Conservation (phyloP, 192 early-diverging fungal species). For the Rhizophagus prolifer region DNA sequence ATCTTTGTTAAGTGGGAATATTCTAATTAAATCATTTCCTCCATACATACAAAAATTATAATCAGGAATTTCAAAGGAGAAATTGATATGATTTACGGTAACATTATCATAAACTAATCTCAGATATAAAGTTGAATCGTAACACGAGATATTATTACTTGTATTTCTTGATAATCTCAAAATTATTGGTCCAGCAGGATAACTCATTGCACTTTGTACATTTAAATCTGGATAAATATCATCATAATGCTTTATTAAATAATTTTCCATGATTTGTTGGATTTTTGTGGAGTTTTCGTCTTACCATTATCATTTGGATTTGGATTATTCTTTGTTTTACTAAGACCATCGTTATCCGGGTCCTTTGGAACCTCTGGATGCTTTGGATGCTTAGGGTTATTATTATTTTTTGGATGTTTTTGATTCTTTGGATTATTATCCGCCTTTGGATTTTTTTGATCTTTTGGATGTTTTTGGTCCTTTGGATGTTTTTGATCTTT, state of each 20-base stretch:
- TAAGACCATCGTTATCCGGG: too few species aligned
- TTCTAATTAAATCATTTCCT: background rate
- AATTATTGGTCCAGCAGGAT: background rate
- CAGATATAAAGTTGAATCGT: background rate
- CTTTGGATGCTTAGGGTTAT: too few species aligned
- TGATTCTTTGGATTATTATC: too few species aligned
- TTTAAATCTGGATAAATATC: background rate
- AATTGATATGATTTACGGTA: background rate
- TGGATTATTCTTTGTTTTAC: too few species aligned
- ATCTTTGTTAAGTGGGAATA: background rate
- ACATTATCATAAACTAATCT: background rate
- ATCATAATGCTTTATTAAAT: background rate
- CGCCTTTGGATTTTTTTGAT: too few species aligned
- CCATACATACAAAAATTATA: background rate
- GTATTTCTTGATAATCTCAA: background rate
- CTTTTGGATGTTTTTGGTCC: too few species aligned
- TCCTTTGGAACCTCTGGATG: too few species aligned
- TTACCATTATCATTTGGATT: too few species aligned
- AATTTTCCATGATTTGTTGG: background rate
- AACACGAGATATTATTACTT: background rate
- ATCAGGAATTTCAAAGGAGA: background rate
- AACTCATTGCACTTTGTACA: background rate
- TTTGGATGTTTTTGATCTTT: too few species aligned
- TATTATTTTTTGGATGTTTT: too few species aligned
- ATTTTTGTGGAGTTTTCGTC: too few species aligned